These are phyloP conservation scores for Nitzschia putrida DNA, from an alignment of 108 stramenopile genomes.

Conservation along the genomic window DNA sequence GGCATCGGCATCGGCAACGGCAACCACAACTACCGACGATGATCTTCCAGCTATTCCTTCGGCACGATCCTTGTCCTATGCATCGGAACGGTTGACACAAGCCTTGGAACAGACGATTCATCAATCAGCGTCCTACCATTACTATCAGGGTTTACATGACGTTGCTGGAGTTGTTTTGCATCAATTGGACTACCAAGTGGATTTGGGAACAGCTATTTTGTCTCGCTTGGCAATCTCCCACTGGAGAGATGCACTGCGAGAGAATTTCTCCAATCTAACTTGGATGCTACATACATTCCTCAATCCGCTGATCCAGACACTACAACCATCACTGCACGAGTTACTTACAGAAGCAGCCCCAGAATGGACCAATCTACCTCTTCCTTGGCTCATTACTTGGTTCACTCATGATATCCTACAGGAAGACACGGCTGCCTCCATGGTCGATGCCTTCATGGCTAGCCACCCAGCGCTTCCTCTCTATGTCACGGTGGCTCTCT, in stretches of 20 bases:
- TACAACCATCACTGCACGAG: conserved; percentile 39
- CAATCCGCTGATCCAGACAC: conserved; percentile 36
- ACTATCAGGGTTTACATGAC: conserved; percentile 54
- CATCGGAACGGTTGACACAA: conserved; percentile 26
- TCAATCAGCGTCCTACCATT: conserved; percentile 22
- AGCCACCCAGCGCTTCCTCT: conserved; percentile 79
- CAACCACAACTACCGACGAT: not conserved
- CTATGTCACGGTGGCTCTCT: conserved; percentile 76
- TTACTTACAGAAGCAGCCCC: conserved; percentile 14
- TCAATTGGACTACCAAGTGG: conserved; percentile 48
- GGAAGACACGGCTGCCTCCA: conserved; percentile 57
- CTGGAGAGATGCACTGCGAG: conserved; percentile 47
- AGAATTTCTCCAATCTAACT: conserved; percentile 37
- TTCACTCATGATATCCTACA: conserved; percentile 86
- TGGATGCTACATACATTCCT: conserved; percentile 32
- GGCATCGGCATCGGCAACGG: not conserved
- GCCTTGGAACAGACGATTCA: conserved; percentile 31
- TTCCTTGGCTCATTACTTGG: conserved; percentile 90
- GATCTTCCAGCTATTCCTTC: not conserved
- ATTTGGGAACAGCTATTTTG: conserved; percentile 23
- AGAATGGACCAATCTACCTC: conserved; percentile 22
- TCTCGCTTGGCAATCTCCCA: conserved; percentile 29
- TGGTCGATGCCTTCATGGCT: conserved; percentile 84
- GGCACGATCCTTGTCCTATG: conserved; percentile 12
- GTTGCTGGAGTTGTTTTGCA: conserved; percentile 50